These are phyloP conservation scores for Arxiozyma bovina DNA, from an alignment of 1,139 yeast genomes.

Conservation along the genomic window DNA sequence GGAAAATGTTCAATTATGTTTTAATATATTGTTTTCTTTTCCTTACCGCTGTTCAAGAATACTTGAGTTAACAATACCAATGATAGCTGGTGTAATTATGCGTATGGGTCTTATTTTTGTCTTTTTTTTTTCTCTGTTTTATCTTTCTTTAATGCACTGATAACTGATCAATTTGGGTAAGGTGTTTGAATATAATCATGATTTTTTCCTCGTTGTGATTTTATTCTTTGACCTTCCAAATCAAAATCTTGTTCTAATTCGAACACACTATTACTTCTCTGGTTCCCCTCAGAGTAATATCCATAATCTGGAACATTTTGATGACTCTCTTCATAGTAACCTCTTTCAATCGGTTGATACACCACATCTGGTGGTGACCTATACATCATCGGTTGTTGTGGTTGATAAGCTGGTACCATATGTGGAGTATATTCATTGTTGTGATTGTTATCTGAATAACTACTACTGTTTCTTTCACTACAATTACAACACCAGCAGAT, in stretches of 20 bases:
- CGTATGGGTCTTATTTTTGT: too few species aligned
- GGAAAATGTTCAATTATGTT: neutral
- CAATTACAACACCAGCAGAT: slow-evolving; percentile 38
- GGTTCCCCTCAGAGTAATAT: neutral
- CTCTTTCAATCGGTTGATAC: slow-evolving; percentile 26
- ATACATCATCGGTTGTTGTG: slow-evolving; percentile 1
- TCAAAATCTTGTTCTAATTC: slow-evolving; percentile 29
- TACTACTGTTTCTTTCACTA: neutral
- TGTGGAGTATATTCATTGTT: neutral
- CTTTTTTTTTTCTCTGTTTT: neutral
- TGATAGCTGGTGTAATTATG: neutral
- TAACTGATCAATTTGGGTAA: neutral
- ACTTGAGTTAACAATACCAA: neutral
- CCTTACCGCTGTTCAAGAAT: neutral
- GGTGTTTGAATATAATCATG: neutral
- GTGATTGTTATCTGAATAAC: neutral
- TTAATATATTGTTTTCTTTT: too few species aligned
- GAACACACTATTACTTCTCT: slow-evolving; percentile 14
- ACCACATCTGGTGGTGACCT: slow-evolving; percentile 17
- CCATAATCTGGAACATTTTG: slow-evolving; percentile 18
- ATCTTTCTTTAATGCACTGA: neutral
- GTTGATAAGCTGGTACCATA: neutral
- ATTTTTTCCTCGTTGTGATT: slow-evolving; percentile 7
- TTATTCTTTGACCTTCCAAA: slow-evolving; percentile 25
- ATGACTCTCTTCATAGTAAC: slow-evolving; percentile 6